Evolutionary conservation across 1,284 basidiomycete genomes (phyloP), one percentile per base, ranked within the genome.

Genomic region (Heterobasidion irregulare): DNA sequence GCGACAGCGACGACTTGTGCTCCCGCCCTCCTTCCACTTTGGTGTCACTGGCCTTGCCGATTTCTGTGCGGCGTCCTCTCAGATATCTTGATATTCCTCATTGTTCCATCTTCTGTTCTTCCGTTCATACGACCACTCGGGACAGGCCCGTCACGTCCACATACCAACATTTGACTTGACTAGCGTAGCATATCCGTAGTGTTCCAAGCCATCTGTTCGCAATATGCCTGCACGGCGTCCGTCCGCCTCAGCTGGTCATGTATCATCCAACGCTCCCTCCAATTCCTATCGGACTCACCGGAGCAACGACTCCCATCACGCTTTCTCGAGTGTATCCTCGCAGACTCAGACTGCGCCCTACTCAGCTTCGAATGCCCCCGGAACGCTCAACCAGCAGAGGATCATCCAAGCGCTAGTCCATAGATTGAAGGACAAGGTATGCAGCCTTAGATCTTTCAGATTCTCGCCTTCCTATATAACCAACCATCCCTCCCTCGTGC

Each of bases 401-500:
- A 58, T 61, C 57, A 59, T 62, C 50, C 53, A 58, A 26, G 58
- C 82, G 44, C 72, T 91, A 59, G 84, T 91, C 50, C 83, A 80
- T 63, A 77, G 88, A 63, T 71, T 91, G 60, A 86, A 81, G 70
- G 78, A 82, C 68, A 89, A 88, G 76, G 89, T 82, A 43, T 47
- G 34, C 26, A 43, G 56, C 45, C 33, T 34, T 50, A 52, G 15
- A 15, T 34, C 51, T 35, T 15, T 18, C 18, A 12, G 19, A 18
- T 18, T 48, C 8, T 7, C 15, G 12, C 10, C 19, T 48, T 15
- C 18, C 46, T 47, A 26, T 47, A 8, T 26, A 46, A 36, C 8
- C 36, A 18, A 16, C 19, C 19, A 19, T 47, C 8, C 16, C 18
- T 35, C 3, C 10, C 38, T 13, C 34, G 16, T 18, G 18, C 26